A percentile compares a stretch with the other conserved stretches of the same genome.
These are phyloP conservation scores for Sextonia rubra DNA, from an alignment of 164 flowering plant species.

Conservation along the genomic window DNA sequence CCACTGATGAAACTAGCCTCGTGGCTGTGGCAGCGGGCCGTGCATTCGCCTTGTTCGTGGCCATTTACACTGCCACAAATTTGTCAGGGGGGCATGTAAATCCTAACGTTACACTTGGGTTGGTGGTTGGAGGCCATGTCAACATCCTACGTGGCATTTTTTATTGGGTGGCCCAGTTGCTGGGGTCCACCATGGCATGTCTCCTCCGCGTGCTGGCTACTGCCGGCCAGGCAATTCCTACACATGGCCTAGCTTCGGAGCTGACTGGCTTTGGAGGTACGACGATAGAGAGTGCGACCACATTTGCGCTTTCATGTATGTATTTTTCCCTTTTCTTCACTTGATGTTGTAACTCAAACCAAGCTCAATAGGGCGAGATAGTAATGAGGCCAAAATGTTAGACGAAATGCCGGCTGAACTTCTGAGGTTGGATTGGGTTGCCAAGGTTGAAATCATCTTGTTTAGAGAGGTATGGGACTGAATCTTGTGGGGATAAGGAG, in stretches of 20 bases:
- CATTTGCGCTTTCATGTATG: conserved; percentile 64
- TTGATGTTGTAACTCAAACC: too few species aligned
- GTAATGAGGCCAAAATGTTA: too few species aligned
- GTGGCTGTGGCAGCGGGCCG: conserved; percentile 53
- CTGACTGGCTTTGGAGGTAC: conserved; percentile 90
- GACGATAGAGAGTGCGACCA: conserved; percentile 52
- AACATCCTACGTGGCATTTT: conserved; percentile 52
- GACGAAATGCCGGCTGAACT: too few species aligned
- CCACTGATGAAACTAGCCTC: conserved; percentile 29
- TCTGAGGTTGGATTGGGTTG: too few species aligned
- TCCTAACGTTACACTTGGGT: conserved; percentile 74
- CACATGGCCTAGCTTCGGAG: conserved; percentile 42
- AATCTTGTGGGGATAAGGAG: too few species aligned
- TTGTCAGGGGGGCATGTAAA: conserved; percentile 76
- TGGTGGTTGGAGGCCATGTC: conserved; percentile 63
- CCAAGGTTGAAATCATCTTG: too few species aligned
- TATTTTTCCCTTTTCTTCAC: too few species aligned
- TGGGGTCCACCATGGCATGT: conserved; percentile 56
- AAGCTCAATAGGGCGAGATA: too few species aligned
- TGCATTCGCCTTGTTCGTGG: conserved; percentile 52
- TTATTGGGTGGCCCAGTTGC: conserved; percentile 76
- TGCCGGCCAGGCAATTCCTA: conserved; percentile 65
- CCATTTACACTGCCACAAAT: conserved; percentile 50
- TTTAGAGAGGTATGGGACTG: too few species aligned
- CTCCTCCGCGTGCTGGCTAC: conserved; percentile 54